A percentile compares a stretch with the other conserved stretches of the same genome.
These are phyloP conservation scores for Abrus precatorius DNA, from an alignment of 306 rosid species.

Conservation along the genomic window DNA sequence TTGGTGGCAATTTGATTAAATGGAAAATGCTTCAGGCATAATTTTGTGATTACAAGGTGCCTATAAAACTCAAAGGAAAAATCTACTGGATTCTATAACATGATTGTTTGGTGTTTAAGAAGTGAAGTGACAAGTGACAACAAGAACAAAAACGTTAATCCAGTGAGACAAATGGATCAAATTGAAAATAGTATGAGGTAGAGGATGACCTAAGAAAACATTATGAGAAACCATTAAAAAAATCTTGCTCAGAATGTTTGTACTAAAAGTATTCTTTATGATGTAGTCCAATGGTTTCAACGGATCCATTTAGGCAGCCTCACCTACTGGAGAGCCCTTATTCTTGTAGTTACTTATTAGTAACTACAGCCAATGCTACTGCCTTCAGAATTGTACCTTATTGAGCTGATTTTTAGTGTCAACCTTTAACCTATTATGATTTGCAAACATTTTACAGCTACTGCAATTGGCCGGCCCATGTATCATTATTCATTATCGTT, in stretches of 20 bases:
- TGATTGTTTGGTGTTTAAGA: background rate
- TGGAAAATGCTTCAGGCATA: background rate
- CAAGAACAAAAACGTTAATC: background rate
- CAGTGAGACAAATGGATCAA: background rate
- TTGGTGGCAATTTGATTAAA: slow-evolving; percentile 8
- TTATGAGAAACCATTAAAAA: background rate
- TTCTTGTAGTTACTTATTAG: slow-evolving; percentile 1
- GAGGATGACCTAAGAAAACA: background rate
- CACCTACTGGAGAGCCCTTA: background rate
- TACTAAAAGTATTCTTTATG: slow-evolving; percentile 1
- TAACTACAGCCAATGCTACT: background rate
- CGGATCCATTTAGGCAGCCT: background rate
- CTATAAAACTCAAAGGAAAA: background rate
- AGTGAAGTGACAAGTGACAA: slow-evolving; percentile 15
- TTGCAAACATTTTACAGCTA: background rate
- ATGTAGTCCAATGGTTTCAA: background rate
- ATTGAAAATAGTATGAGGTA: background rate
- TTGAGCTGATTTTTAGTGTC: background rate
- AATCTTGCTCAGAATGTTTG: slow-evolving; percentile 6
- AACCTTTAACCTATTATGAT: slow-evolving; percentile 5
- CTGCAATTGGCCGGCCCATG: background rate
- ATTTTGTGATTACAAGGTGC: slow-evolving; percentile 16
- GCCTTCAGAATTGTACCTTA: background rate
- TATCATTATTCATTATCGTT: background rate
- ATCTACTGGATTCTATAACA: slow-evolving; percentile 1